Conservation (phyloP, 108 stramenopile genomes). For the Cafeteria roenbergensis region DNA sequence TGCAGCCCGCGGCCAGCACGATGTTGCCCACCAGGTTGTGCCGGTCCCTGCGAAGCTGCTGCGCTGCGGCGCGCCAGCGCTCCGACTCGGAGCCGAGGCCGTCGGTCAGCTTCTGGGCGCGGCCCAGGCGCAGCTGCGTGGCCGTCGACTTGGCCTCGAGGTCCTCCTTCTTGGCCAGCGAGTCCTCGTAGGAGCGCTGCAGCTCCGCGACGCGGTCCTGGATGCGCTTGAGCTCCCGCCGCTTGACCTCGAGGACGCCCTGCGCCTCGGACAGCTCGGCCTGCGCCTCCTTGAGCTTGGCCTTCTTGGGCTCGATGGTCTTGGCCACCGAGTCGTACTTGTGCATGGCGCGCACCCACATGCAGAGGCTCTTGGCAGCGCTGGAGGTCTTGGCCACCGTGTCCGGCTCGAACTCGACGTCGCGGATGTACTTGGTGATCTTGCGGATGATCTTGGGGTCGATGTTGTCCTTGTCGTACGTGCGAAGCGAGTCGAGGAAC, state of each 20-base stretch:
- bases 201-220: constrained; percentile 10
- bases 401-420: constrained; percentile 45
- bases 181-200: constrained; percentile 17
- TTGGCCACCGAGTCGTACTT: constrained; percentile 46
- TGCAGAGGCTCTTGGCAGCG: constrained; percentile 47
- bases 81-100: constrained; percentile 45
- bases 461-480: constrained; percentile 55
- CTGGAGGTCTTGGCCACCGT: constrained; percentile 38
- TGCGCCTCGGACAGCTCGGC: constrained; percentile 33
- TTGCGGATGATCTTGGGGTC: constrained; percentile 44
- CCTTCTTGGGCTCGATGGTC: constrained; percentile 47
- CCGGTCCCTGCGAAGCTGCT: constrained; percentile 19
- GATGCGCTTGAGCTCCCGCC: constrained; percentile 5
- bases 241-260: constrained; percentile 28
- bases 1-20: constrained; percentile 40
- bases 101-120: constrained; percentile 47
- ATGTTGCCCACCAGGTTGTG: constrained; percentile 44
- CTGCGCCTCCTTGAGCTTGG: constrained; percentile 41
- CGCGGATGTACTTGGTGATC: constrained; percentile 37
- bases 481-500: constrained; percentile 40
- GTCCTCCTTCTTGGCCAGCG: constrained; percentile 18
- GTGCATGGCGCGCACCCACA: constrained; percentile 55
- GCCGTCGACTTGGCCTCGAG: constrained; percentile 14
- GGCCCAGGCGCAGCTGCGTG: constrained; percentile 30
- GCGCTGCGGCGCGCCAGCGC: constrained; percentile 40